Percentiles rank a stretch among this genome's conserved stretches.
Conservation (phyloP, 2,329 filamentous ascomycete species). For the Myrmaecium sp. region DNA sequence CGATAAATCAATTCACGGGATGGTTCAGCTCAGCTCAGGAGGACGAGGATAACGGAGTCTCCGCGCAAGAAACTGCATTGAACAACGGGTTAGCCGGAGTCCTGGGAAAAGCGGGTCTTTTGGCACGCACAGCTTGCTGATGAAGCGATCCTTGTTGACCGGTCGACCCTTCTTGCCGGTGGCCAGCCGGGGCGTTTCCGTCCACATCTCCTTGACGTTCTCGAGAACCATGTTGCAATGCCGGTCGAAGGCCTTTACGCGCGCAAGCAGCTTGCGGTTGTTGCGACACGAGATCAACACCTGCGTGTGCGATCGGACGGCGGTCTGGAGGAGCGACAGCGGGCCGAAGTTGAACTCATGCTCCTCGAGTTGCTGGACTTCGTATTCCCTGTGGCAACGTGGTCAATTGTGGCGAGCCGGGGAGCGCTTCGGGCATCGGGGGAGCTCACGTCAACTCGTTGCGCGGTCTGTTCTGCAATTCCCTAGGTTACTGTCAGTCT, state of each 20-base stretch:
- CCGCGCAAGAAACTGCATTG: slow-evolving; percentile 58
- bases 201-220: slow-evolving; percentile 99
- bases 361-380: slow-evolving; percentile 66
- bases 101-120: background rate
- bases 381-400: slow-evolving; percentile 53
- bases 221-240: slow-evolving; percentile 99
- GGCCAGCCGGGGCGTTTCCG: slow-evolving; percentile 68
- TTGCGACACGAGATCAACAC: slow-evolving; percentile 95
- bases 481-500: slow-evolving; percentile 36
- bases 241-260: slow-evolving; percentile 95
- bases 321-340: slow-evolving; percentile 89
- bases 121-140: slow-evolving; percentile 78
- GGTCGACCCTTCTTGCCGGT: slow-evolving; percentile 76
- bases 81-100: background rate
- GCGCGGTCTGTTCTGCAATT: slow-evolving; percentile 77
- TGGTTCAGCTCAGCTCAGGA: slow-evolving; percentile 66
- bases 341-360: slow-evolving; percentile 67
- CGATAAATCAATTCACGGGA: no score
- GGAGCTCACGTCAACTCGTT: slow-evolving; percentile 71
- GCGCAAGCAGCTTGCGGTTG: slow-evolving; percentile 92
- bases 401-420: slow-evolving; percentile 2
- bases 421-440: slow-evolving; percentile 1
- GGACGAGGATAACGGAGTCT: slow-evolving; percentile 73
- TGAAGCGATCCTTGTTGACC: slow-evolving; percentile 96
- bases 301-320: slow-evolving; percentile 84